Evolutionary conservation across 257 asterid genomes (phyloP).

Genomic region (Solanum piurae): DNA sequence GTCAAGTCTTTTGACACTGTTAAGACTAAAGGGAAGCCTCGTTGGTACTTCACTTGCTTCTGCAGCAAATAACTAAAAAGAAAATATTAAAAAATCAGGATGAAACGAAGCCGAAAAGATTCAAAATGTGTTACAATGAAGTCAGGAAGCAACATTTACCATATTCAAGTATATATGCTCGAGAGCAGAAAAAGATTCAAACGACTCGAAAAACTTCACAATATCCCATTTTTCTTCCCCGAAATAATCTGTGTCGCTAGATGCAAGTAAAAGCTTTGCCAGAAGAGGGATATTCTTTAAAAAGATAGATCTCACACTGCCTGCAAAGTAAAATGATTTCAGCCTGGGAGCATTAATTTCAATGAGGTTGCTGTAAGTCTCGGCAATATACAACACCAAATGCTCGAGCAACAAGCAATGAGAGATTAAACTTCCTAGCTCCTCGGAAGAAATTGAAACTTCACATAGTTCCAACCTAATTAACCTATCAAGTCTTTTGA

Average conservation of each 20-base stretch:
- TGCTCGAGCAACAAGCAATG: background rate
- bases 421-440: background rate
- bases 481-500: background rate
- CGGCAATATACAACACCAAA: background rate
- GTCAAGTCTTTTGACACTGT: background rate
- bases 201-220: background rate
- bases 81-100: background rate
- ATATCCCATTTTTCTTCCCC: background rate
- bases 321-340: background rate
- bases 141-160: background rate
- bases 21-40: background rate
- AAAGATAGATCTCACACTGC: background rate
- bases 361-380: background rate
- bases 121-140: background rate
- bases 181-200: background rate
- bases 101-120: background rate
- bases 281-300: background rate
- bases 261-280: background rate
- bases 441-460: background rate
- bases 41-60: background rate
- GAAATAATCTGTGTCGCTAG: background rate
- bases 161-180: background rate
- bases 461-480: background rate
- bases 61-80: background rate
- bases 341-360: conserved; percentile 1